Base-by-base conservation (phyloP, 306 rosid genomes). In the Cicer cuneatum region DNA sequence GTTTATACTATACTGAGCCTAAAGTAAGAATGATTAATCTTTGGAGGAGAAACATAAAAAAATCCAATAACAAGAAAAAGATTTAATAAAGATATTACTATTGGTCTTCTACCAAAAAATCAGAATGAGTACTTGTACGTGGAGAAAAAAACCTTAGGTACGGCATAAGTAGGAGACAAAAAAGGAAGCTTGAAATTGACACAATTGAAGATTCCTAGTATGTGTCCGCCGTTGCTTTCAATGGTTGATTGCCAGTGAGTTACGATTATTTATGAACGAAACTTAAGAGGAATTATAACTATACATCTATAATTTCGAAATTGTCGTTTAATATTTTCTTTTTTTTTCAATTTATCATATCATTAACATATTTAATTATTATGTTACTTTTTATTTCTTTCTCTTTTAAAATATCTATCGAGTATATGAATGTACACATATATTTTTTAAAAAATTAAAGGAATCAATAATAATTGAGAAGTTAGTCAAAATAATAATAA, bases 121-220 rank as follows among this genome's bases (percentile, higher is more conserved):
- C 3, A 29, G 46, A 51, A 14, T 10, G 12, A 64, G 35, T 3
- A 66, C 49, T 57, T 39, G 65, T 49, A 24, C 12, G 37, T 10
- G 56, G 14, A 5, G 9, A 12, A 35, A 48, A 40, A 58, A 10
- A 35, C 11, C 1, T 10, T 35, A 10, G 59, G 69, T 38, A 65
- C 76, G 72, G 42, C 29, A 52, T 39, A 56, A 16, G 42, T 39
- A 73, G 39, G 18, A 43, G 85, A 74, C 83, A 81, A 77, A 80
- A 73, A 8, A 47, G 75, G 83, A 68, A 84, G 81, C 80, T 67
- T 80, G 70, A 73, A 13, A 46, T 73, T 35, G 78, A 80, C 75
- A 77, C 39, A 18, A 12, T 72, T 77, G 11, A 39, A 68, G 83
- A 84, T 84, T 84, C 84, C 84, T 75, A 47, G 82, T 77, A 72